A percentile compares a stretch with the other conserved stretches of the same genome.
Evolutionary conservation across 2,329 filamentous ascomycete genomes (phyloP).

Genomic region (Tricladium varicosporioides): DNA sequence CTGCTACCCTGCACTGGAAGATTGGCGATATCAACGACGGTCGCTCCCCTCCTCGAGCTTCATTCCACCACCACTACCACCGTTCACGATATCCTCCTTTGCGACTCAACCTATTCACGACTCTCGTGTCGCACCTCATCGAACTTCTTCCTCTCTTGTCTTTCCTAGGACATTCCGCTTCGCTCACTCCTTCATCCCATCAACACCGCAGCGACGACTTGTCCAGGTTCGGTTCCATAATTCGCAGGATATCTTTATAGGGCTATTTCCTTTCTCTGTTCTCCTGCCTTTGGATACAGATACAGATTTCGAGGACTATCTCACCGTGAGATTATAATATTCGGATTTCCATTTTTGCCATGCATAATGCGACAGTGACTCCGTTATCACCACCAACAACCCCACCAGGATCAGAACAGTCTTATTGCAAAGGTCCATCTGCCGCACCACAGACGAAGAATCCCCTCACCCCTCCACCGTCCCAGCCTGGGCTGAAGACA

Average conservation of each 20-base stretch:
- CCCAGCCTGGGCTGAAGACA: constrained; percentile 4
- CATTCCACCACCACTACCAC: constrained; percentile 16
- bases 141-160: constrained; percentile 11
- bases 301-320: constrained; percentile 14
- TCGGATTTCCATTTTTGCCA: constrained; percentile 29
- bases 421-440: constrained; percentile 4
- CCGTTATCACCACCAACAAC: constrained; percentile 28
- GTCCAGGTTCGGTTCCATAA: constrained; percentile 7
- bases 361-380: constrained; percentile 25
- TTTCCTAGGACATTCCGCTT: constrained; percentile 13
- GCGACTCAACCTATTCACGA: constrained; percentile 12
- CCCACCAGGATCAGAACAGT: constrained; percentile 15
- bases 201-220: constrained; percentile 1
- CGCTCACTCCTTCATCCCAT: constrained; percentile 6
- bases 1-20: background rate
- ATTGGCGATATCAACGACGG: background rate
- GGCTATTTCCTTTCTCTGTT: constrained; percentile 26
- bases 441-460: constrained; percentile 5
- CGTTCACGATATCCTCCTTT: constrained; percentile 1
- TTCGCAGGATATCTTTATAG: constrained; percentile 1
- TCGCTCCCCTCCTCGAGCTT: constrained; percentile 11
- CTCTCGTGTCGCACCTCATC: constrained; percentile 18
- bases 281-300: constrained; percentile 12
- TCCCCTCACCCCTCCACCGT: background rate
- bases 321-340: constrained; percentile 16